Evolutionary conservation across 352 stramenopile species (phyloP), one percentile per base, ranked within the genome.

Genomic region (Phytophthora cajani): DNA sequence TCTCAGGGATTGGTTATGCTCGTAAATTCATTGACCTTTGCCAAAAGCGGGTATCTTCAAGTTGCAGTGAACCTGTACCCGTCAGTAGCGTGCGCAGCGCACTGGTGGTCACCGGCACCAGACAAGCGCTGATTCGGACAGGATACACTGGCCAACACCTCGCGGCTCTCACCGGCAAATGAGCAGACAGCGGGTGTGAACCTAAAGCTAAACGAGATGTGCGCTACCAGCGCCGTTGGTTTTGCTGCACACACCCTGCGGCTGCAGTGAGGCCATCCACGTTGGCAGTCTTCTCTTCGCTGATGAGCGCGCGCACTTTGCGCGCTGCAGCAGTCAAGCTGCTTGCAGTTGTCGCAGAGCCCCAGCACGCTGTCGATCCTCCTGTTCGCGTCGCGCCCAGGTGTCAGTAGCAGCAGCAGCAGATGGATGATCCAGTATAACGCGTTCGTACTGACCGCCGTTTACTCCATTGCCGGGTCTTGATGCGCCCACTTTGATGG

Each of bases 381-480:
- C 58, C 58, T 72, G 58, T 72, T 62, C 23, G 42, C 14, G 11
- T 27, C 23, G 51, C 32, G 30, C 38, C 40, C 65, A 72, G 59
- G 65, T 72, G 66, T 59, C 66, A 23, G 66, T 59, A 51, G 9
- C 59, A 56, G 9, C 52, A 56, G n/a, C 44, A 58, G 65, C 58
- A 72, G 65, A 68, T 72, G 58, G 59, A 25, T 14, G 32, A 8
- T 30, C 25, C 25, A 30, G 25, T 3, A 23, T 51, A n/a, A 27
- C 58, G 21, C 27, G 10, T 40, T 17, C 23, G 17, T 23, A 44
- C 3, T 30, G 27, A 6, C 2, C 6, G 44, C 53, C 42, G 65
- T 72, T 72, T 72, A 67, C 64, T 55, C 64, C 66, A 63, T 71
- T 55, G 44, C 36, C 57, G 2, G 36, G 47, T 23, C 36, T 65